Evolutionary conservation across 805 yeast genomes (phyloP), one percentile per base, ranked within the genome.

Genomic region (Candida endomychidarum): DNA sequence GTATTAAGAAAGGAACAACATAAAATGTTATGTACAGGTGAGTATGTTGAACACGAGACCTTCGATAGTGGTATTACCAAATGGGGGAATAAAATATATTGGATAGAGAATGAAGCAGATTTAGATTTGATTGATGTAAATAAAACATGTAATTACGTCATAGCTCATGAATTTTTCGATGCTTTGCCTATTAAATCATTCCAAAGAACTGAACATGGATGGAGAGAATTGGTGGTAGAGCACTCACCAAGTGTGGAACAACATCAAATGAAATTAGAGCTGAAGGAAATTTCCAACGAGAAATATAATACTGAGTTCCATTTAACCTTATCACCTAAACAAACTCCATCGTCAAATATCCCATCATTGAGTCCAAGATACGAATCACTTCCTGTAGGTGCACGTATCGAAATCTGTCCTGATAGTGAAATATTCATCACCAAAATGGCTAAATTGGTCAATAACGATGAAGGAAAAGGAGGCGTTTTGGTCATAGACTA

Each of bases 111-210:
- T 6, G 81, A 77, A 45, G 66, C 69, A 34, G 81, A 77, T 42
- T 58, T 75, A 3, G 81, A 77, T 43, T 58, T 74, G 3, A 34
- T 19, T 7, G 33, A 52, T 7, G 41, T 27, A 1, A 57, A 50
- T 2, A 42, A 48, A 2, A 51, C 54, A 26, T 69, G 86, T 30
- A 83, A 84, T 43, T 86, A 77, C 54, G 68, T 85, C 4, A 57
- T 87, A 39, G 93, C 95, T 0, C 96, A 87, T 56, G 96, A 87
- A 58, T 87, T 87, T 52, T 87, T 83, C 54, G 96, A 87, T 60
- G 95, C 96, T 0, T 64, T 87, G 41, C 95, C 96, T 0, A 80
- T 87, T 17, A 80, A 82, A 47, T 75, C 81, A 47, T 86, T 83
- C 54, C 71, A 74, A 38, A 74, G 72, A 46, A 79, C 83, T 0